Evolutionary conservation across 768 basidiomycete genomes (phyloP).

Genomic region (Vishniacozyma victoriae): DNA sequence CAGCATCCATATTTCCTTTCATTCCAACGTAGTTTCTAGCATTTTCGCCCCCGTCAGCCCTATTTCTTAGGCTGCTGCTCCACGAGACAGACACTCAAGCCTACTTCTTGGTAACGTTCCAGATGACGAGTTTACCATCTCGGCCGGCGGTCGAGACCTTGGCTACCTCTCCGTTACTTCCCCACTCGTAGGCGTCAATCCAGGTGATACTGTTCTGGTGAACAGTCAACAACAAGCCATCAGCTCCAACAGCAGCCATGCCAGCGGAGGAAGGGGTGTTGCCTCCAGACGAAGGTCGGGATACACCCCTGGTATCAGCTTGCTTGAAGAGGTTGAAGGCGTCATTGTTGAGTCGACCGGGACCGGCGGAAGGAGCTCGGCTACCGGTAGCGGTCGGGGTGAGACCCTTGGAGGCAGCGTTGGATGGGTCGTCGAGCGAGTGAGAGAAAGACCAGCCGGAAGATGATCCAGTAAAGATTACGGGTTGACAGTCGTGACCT

Average conservation of each 20-base stretch:
- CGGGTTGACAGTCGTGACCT: constrained; percentile 95
- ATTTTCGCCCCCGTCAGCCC: too few species aligned
- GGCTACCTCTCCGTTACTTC: constrained; percentile 55
- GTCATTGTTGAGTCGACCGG: constrained; percentile 77
- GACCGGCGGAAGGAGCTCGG: constrained; percentile 29
- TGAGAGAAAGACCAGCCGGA: constrained; percentile 72
- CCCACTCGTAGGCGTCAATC: constrained; percentile 67
- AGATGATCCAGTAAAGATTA: constrained; percentile 70
- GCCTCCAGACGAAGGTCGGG: constrained; percentile 38
- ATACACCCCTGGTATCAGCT: constrained; percentile 71
- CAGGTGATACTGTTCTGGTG: constrained; percentile 99
- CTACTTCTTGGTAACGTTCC: constrained; percentile 66
- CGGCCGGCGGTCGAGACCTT: constrained; percentile 87
- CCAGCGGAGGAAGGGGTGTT: constrained; percentile 38
- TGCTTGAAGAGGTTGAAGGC: constrained; percentile 92
- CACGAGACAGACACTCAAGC: constrained; percentile 50
- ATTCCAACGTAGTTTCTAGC: too few species aligned
- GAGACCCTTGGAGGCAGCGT: constrained; percentile 52
- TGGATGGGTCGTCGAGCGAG: constrained; percentile 77
- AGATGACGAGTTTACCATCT: constrained; percentile 87
- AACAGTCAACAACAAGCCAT: constrained; percentile 77
- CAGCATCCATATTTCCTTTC: too few species aligned
- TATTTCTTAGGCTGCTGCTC: too few species aligned
- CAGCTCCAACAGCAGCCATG: constrained; percentile 46
- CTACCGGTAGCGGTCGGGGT: constrained; percentile 50